Conservation (phyloP, 2,329 filamentous ascomycete genomes). For the Fusarium dlaminii region DNA sequence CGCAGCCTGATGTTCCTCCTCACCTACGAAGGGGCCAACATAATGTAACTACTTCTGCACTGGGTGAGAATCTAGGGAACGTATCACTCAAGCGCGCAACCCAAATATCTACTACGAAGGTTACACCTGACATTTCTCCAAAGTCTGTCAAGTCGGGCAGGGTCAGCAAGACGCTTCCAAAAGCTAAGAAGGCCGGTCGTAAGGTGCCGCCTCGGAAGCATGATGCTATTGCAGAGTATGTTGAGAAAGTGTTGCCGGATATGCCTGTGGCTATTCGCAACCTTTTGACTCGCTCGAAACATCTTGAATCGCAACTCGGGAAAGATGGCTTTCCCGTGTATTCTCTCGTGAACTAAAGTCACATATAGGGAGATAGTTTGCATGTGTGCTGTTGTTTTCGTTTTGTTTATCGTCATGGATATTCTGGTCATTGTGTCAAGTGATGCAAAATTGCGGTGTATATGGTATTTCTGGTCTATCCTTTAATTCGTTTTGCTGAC, state of each 20-base stretch:
- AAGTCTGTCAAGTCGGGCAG: neutral
- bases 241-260: neutral
- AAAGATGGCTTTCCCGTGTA: conserved; percentile 1
- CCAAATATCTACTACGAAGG: neutral
- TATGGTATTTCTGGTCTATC: neutral
- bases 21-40: neutral
- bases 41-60: neutral
- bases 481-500: neutral
- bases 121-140: neutral
- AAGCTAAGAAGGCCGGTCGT: neutral
- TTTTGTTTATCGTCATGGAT: neutral
- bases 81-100: conserved; percentile 14
- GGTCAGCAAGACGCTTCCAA: conserved; percentile 10
- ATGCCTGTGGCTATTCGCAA: conserved; percentile 38
- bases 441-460: conserved; percentile 4
- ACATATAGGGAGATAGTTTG: neutral
- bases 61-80: neutral
- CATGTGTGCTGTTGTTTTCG: neutral
- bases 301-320: conserved; percentile 19
- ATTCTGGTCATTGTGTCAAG: neutral
- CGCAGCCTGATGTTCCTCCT: no score
- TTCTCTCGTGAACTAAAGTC: neutral
- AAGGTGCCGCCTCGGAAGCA: neutral
- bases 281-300: conserved; percentile 13
- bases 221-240: neutral